Evolutionary conservation across 2,329 filamentous ascomycete genomes (phyloP), one percentile per base, ranked within the genome.

Genomic region (Neophaeococcomyces aloes): DNA sequence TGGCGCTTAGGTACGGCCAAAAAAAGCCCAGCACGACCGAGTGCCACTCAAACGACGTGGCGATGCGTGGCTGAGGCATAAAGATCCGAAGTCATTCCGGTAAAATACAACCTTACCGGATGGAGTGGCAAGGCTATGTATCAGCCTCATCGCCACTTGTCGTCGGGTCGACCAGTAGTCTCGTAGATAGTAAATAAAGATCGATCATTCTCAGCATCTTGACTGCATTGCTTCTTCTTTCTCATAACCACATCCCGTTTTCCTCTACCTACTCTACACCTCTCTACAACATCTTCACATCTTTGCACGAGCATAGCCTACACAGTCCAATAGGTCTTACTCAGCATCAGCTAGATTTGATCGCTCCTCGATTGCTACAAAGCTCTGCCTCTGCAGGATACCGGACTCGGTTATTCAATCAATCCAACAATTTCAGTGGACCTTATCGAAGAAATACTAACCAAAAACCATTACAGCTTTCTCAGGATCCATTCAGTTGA

Each of bases 401-500:
- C 36, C 45, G 44, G 47, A 42, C 45, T 57, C 57, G 57, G 54
- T 61, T 61, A 59, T 48, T 52, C 56, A 56, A 56, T 53, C 49
- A 56, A 53, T 53, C 58, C 59, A 52, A 56, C 55, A 55, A 55
- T 53, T 48, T 46, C 53, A 56, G 53, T 39, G 47, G 49, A 44
- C 51, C 46, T 53, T 46, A 48, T 39, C 48, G 42, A 33, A 41
- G n/a, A 56, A 31, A 49, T 55, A 61, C 53, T 59, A 60, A 62
- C 59, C 45, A 42, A 48, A 34, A 47, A 53, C 42, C 46, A 40
- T 52, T 45, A 53, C 45, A 49, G 47, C 47, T 37, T 42, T 53
- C 55, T 54, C 59, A 59, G 59, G 60, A 62, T 56, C 56, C 59
- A 61, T 63, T 62, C 45, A 54, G 46, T 62, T 61, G 59, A 60